Base-by-base conservation (phyloP, 2,329 filamentous ascomycete species). In the Alternaria infectoria region DNA sequence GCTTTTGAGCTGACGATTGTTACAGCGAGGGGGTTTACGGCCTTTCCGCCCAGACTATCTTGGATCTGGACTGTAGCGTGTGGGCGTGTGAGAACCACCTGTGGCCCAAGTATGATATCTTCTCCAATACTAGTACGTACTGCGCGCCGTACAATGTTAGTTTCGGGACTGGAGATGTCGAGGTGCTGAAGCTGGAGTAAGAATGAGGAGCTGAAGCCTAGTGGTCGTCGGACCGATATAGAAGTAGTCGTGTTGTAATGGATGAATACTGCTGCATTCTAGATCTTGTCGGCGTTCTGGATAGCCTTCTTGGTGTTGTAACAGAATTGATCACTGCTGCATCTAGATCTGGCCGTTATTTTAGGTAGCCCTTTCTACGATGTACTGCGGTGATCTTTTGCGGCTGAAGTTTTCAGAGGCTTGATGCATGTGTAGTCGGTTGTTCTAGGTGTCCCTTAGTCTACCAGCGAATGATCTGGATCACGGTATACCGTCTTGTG, bases 1-100 rank as follows among this genome's bases (percentile, higher is more conserved):
- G n/a, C n/a, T n/a, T n/a, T n/a, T n/a, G n/a, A n/a, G n/a, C 60
- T 66, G 45, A 61, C 19, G 9, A 23, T 17, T 12, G 13, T 2
- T 10, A 40, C 4, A 67, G 62, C 8, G 23, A 54, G 43, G 57
- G 57, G 21, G 10, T 28, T 12, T 59, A 59, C 23, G 26, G 15
- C 3, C 23, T 57, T 11, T 58, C 52, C 5, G 63, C 57, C 8
- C 54, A 30, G 43, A 54, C 40, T 9, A 47, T 46, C 4, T n/a
- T 57, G 17, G 36, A 59, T 10, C 32, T 68, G 1, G 30, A 66
- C 28, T 68, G 65, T 17, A 46, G 55, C 46, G 63, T 28, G 7
- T 57, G 40, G 54, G 46, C 47, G 12, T 68, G 66, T 40, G 49
- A 19, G 21, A 66, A 68, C 23, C 47, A 15, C 23, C 51, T 66